phyloP scores from a whole-genome alignment of 768 basidiomycete species.

The Hericium rajendrae region DNA sequence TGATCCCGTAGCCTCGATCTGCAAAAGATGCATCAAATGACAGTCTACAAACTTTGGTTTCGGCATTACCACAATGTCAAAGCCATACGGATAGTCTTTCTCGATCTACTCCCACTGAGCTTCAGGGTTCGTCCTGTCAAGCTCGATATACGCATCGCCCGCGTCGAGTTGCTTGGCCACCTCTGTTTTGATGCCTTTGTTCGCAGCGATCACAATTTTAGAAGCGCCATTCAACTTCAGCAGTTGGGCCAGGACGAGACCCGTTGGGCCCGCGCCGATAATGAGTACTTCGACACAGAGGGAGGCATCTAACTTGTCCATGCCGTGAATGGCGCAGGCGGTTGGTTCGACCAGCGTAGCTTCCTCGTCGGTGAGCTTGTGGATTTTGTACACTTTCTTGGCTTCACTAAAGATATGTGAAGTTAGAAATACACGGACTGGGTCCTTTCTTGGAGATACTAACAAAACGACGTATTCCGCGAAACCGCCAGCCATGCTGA shows the following conservation, averaged over 20 bases:
- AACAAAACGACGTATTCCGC: conserved; percentile 84
- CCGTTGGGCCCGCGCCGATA: conserved; percentile 24
- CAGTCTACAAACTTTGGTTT: neutral
- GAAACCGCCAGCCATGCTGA: conserved; percentile 77
- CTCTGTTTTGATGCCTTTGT: conserved; percentile 87
- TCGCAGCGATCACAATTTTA: conserved; percentile 74
- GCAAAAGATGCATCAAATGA: neutral
- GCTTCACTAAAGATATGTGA: conserved; percentile 36
- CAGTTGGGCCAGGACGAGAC: conserved; percentile 23
- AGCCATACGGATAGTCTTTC: conserved; percentile 77
- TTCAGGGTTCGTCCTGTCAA: conserved; percentile 66
- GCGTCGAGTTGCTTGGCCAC: conserved; percentile 72
- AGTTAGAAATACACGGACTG: conserved; percentile 14
- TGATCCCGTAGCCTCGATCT: conserved; percentile 65
- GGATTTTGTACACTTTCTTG: conserved; percentile 70
- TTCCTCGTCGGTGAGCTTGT: conserved; percentile 78
- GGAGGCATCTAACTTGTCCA: conserved; percentile 32
- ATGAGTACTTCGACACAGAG: conserved; percentile 32
- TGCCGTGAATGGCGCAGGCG: conserved; percentile 51
- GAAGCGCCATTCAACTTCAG: conserved; percentile 81
- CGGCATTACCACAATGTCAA: conserved; percentile 60
- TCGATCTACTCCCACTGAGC: conserved; percentile 76
- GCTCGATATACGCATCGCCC: conserved; percentile 78
- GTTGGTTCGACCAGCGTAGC: conserved; percentile 85
- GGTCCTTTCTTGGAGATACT: conserved; percentile 18